Evolutionary conservation across 1,284 basidiomycete species (phyloP), one percentile per base, ranked within the genome.

Genomic region (Fomes fomentarius): DNA sequence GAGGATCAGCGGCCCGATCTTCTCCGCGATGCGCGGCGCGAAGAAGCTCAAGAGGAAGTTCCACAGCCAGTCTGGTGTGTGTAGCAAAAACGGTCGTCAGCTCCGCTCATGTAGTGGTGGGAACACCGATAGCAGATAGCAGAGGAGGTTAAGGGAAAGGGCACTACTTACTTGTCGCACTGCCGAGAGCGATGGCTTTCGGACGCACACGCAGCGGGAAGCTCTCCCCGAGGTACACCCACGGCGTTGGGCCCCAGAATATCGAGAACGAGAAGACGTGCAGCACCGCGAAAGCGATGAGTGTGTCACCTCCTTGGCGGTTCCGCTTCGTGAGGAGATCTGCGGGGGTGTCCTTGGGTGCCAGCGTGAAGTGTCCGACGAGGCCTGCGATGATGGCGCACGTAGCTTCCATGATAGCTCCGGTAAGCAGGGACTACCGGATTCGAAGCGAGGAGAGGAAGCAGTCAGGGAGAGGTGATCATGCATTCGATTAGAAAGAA

Each of bases 31-130:
- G 39, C 82, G 76, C 5, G 85, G 84, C 1, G 83, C 75, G 67
- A 89, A 90, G 79, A 84, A 89, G 4, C 77, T 74, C 31, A 90
- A 76, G n/a, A 91, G 71, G 73, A 90, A 90, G 71, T 91, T 89
- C 85, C 83, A 87, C 35, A 87, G 45, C 86, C 84, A 86, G 65
- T 78, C 71, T 68, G 49, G 2, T 71, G n/a, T 17, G 21, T 15
- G 31, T 15, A 30, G 28, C 34, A 19, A n/a, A n/a, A n/a, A n/a
- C n/a, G n/a, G n/a, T 54, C 24, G 37, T 57, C 24, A 60, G 48
- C 26, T n/a, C n/a, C n/a, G n/a, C n/a, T n/a, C n/a, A n/a, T n/a
- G n/a, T n/a, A n/a, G 28, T 30, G 28, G 28, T 12, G 28, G 12
- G 28, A 30, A 30, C 28, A 26, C n/a, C n/a, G n/a, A n/a, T n/a